phyloP scores from a whole-genome alignment of 2,329 filamentous ascomycete genomes.

The Celoporthe dispersa region DNA sequence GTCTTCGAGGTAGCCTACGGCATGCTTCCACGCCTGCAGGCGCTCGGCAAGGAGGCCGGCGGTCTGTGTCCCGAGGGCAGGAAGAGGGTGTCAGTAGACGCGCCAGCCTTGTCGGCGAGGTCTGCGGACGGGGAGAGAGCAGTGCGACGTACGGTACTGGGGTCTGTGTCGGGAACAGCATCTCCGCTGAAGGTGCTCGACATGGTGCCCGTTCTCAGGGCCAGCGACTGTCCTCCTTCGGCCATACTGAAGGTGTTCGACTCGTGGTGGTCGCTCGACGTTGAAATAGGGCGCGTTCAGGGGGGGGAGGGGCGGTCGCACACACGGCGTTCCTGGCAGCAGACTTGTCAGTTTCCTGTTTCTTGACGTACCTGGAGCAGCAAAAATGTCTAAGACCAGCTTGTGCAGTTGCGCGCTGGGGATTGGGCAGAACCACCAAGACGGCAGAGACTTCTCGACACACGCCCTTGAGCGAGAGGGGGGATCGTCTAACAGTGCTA shows the following conservation, averaged over 20 bases:
- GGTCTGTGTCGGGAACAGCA: constrained; percentile 62
- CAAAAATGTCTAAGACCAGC: constrained; percentile 10
- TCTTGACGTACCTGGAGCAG: constrained; percentile 17
- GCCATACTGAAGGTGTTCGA: constrained; percentile 23
- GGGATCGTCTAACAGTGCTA: neutral
- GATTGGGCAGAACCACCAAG: constrained; percentile 1
- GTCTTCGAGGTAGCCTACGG: constrained; percentile 87
- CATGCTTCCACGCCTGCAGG: constrained; percentile 94
- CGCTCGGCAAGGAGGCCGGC: constrained; percentile 84
- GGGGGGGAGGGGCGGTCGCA: neutral
- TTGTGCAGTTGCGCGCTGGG: neutral
- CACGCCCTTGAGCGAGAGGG: neutral
- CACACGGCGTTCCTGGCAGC: constrained; percentile 4
- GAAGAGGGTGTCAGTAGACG: constrained; percentile 11
- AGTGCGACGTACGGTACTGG: constrained; percentile 55
- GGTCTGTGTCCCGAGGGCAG: constrained; percentile 55
- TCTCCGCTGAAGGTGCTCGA: constrained; percentile 56
- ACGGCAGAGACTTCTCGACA: constrained; percentile 10
- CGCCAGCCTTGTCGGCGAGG: neutral
- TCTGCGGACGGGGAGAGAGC: neutral
- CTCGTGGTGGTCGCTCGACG: neutral
- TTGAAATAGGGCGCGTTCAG: neutral
- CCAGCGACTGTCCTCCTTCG: constrained; percentile 28
- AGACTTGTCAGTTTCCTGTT: constrained; percentile 4
- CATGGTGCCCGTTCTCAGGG: constrained; percentile 33